A percentile compares a stretch with the other conserved stretches of the same genome.
These are phyloP conservation scores for Solanum bukasovii DNA, from an alignment of 257 asterid species.

Conservation along the genomic window DNA sequence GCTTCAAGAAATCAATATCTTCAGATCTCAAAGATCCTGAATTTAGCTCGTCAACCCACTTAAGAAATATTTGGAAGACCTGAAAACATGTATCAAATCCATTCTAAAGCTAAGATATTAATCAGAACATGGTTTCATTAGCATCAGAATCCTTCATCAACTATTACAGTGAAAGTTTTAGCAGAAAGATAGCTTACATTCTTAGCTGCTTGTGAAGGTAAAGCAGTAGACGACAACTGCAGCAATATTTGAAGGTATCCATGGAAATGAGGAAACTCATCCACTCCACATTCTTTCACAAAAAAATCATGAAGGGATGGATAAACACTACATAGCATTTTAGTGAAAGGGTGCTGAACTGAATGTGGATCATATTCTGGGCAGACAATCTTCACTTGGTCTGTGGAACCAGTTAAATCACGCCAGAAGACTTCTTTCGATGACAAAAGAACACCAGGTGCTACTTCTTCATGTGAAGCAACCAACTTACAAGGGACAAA, in stretches of 20 bases:
- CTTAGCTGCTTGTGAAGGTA: conserved; percentile 74
- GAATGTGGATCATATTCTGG: conserved; percentile 16
- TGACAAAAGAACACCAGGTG: conserved; percentile 56
- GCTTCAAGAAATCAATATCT: conserved; percentile 50
- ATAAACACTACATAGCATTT: conserved; percentile 43
- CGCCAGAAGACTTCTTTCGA: conserved; percentile 72
- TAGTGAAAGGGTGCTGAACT: conserved; percentile 17
- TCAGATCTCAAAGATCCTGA: conserved; percentile 58
- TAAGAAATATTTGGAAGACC: conserved; percentile 62
- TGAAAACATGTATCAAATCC: not conserved
- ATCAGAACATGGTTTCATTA: not conserved
- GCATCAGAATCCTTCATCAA: not conserved
- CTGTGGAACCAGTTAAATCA: conserved; percentile 43
- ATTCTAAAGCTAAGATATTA: not conserved
- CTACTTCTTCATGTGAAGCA: conserved; percentile 41
- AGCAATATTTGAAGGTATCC: conserved; percentile 72
- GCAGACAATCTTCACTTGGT: conserved; percentile 23
- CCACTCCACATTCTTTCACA: conserved; percentile 82
- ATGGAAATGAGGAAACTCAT: conserved; percentile 44
- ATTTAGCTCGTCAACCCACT: conserved; percentile 59
- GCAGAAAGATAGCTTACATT: conserved; percentile 33
- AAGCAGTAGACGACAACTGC: conserved; percentile 40
- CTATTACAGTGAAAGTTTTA: not conserved
- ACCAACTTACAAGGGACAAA: conserved; percentile 52
- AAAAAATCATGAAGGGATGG: conserved; percentile 73